Percentiles rank a stretch among this genome's conserved stretches.
Evolutionary conservation across 164 flowering plant genomes (phyloP).

Genomic region (Vitis vinifera): DNA sequence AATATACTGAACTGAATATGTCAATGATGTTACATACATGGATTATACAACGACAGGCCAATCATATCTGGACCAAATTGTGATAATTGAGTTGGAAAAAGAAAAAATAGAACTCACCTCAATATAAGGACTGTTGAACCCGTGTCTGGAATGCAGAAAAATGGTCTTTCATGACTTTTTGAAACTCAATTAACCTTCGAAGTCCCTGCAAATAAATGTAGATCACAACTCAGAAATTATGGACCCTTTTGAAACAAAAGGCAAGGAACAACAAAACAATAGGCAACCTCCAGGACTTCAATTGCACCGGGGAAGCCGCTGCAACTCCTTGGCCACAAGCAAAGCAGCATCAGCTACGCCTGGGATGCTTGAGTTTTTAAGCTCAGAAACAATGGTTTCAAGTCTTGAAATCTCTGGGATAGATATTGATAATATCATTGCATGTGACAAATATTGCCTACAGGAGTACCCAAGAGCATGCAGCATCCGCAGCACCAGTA

Average conservation of each 20-base stretch:
- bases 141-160: not conserved
- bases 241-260: not conserved
- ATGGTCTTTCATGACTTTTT: conserved; percentile 5
- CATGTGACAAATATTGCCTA: conserved; percentile 67
- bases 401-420: conserved; percentile 56
- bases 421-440: conserved; percentile 79
- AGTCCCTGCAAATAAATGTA: not conserved
- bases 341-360: conserved; percentile 55
- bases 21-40: conserved; percentile 3
- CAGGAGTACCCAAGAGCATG: conserved; percentile 83
- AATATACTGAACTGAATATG: not conserved
- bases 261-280: not conserved
- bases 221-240: not conserved
- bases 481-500: conserved; percentile 59
- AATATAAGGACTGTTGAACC: not conserved
- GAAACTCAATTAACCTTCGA: not conserved
- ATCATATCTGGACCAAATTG: not conserved
- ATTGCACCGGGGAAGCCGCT: conserved; percentile 66
- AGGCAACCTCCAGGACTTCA: conserved; percentile 25
- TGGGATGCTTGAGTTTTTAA: conserved; percentile 46
- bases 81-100: not conserved
- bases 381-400: conserved; percentile 55
- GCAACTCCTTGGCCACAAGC: conserved; percentile 64
- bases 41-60: conserved; percentile 12
- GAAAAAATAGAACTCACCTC: conserved; percentile 14